Percentiles rank a stretch among this genome's conserved stretches.
These are phyloP conservation scores for Elymus sibiricus DNA, from an alignment of 176 grass and related monocot genomes.

Conservation along the genomic window DNA sequence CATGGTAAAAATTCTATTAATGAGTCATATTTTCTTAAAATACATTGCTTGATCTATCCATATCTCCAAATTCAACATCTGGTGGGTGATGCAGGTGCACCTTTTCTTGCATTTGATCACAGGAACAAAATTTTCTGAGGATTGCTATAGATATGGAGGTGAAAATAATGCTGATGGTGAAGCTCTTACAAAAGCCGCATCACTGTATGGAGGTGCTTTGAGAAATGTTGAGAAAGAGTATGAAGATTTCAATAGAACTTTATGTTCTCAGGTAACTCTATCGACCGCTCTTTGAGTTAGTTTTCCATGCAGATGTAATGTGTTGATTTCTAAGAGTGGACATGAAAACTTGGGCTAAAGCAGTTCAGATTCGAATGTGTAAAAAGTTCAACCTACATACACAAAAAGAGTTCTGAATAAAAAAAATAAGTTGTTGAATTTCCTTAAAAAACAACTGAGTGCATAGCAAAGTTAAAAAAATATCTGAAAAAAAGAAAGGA, in stretches of 20 bases:
- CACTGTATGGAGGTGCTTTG: conserved; percentile 82
- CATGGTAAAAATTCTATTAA: background rate
- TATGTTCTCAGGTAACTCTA: conserved; percentile 75
- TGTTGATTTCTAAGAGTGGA: background rate
- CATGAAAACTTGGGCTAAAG: too few relatives aligned
- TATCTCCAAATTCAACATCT: conserved; percentile 16
- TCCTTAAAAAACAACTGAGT: too few relatives aligned
- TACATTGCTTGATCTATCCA: background rate
- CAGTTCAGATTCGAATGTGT: too few relatives aligned
- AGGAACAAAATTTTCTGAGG: conserved; percentile 97
- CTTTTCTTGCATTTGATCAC: conserved; percentile 34
- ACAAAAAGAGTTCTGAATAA: too few relatives aligned
- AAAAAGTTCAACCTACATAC: too few relatives aligned
- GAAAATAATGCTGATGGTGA: conserved; percentile 70
- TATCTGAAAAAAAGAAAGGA: too few relatives aligned
- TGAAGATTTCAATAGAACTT: conserved; percentile 77
- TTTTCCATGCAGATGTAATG: conserved; percentile 11
- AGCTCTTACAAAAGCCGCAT: conserved; percentile 72
- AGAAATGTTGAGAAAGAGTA: conserved; percentile 97
- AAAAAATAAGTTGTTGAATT: too few relatives aligned
- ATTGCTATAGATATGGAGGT: conserved; percentile 92
- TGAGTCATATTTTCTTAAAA: background rate
- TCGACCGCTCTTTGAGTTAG: background rate
- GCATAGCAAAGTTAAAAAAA: too few relatives aligned
- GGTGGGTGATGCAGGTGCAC: background rate